phyloP scores from a whole-genome alignment of 2,329 filamentous ascomycete species.

The Fusarium denticulatum region DNA sequence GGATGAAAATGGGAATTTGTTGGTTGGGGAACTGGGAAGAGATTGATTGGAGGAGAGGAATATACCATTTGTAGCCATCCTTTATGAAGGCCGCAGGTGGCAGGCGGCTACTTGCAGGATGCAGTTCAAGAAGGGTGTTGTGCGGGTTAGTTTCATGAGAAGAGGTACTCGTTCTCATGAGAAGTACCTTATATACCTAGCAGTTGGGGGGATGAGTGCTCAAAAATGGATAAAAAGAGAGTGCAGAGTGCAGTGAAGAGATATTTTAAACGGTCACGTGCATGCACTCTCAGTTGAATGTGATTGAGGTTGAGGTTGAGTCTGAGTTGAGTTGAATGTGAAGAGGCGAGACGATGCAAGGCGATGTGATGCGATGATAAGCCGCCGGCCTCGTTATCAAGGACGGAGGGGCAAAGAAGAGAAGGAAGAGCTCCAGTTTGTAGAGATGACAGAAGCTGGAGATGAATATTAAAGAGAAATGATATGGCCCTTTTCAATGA shows the following conservation, averaged over 20 bases:
- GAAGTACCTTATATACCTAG: conserved; percentile 8
- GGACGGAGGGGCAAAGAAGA: conserved; percentile 28
- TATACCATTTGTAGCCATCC: conserved; percentile 48
- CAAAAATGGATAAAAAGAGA: conserved; percentile 3
- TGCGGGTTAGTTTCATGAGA: conserved; percentile 30
- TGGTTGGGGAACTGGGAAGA: neutral
- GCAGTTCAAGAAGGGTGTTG: conserved; percentile 34
- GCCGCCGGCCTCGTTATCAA: conserved; percentile 40
- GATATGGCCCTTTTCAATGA: neutral
- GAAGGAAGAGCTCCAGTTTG: conserved; percentile 15
- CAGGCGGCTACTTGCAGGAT: conserved; percentile 38
- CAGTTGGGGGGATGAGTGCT: neutral
- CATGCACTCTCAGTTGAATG: neutral
- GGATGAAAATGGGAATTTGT: neutral
- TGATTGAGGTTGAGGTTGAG: conserved; percentile 15
- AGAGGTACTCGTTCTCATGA: conserved; percentile 36
- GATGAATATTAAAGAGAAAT: neutral
- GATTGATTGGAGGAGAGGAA: neutral
- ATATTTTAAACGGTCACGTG: conserved; percentile 1
- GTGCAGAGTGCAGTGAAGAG: conserved; percentile 17
- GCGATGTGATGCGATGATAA: conserved; percentile 40
- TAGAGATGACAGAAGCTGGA: conserved; percentile 3
- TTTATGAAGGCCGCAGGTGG: conserved; percentile 34
- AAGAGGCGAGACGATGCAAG: conserved; percentile 22
- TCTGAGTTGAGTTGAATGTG: conserved; percentile 20